Base-by-base conservation (phyloP, 1,284 basidiomycete genomes). In the Exsudoporus floridanus region DNA sequence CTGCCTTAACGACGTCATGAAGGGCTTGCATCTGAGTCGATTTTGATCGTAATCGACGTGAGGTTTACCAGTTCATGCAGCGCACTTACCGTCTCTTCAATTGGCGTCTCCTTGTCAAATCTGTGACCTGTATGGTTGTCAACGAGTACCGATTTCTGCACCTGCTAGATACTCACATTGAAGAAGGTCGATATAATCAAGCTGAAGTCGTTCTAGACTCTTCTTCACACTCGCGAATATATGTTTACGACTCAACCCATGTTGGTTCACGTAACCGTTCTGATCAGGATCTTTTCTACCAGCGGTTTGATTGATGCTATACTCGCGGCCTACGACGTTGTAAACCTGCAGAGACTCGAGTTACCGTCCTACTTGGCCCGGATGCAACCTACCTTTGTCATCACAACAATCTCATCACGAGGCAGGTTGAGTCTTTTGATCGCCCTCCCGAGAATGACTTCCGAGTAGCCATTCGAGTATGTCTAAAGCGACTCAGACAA, bases 381-480 rank as follows among this genome's bases (percentile, higher is more conserved):
- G 7, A 46, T 21, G 43, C 9, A 33, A 51, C 60, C 34, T 34
- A 82, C 83, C 73, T 92, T 92, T 33, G 88, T 90, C 74, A 92
- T 76, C 30, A 92, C 80, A 14, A 92, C 88, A 23, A 92, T 82
- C 60, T 87, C 83, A 21, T 86, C 83, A 9, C 91, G 80, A 16
- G 87, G 87, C 16, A 93, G 75, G 27, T 84, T 71, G 55, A 82
- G 76, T 57, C 86, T 63, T 61, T 86, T 88, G 71, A 94, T 86
- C 1, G 88, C 91, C 58, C 87, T 86, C 6, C 92, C 90, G 34
- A 93, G 77, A 55, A 90, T 81, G 25, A 80, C 65, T 68, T 94
- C 92, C 1, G 83, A 86, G n/a, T 76, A 69, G 6, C 89, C 90
- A 58, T 85, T 83, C 2, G 82, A 84, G 64, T 92, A 92, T 3